Base-by-base conservation (phyloP, 2,329 filamentous ascomycete genomes). In the Arthrobotrys iridis region DNA sequence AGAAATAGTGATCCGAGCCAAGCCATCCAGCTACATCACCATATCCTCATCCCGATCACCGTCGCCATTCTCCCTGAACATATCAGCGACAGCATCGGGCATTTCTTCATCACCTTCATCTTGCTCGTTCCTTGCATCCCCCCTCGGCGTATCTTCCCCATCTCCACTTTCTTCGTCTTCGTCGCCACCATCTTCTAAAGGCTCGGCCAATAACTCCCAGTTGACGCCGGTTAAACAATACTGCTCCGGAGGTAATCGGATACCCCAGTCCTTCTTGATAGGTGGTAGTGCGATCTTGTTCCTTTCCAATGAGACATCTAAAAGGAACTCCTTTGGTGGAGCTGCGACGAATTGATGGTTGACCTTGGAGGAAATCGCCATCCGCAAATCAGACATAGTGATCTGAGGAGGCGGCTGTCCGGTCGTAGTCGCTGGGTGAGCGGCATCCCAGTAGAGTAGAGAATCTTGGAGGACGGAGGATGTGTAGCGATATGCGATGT, bases 401-500 rank as follows among this genome's bases (percentile, higher is more conserved):
- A 90, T 84, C 11, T 83, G 84, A 37, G 84, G 84, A 24, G 87
- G 87, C 0, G 80, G 80, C 18, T 80, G 78, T 8, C 81, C 82
- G 50, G 82, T 80, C 26, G 81, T 79, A 33, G 81, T 80, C 0
- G 79, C 79, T 10, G 79, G 79, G 4, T 82, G 81, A 3, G 83
- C 83, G 0, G 84, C 82, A 35, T 80, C 81, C 41, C 81, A 82
- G 73, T 86, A 87, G 62, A 87, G 84, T 10, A 86, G 81, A 4
- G 85, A 84, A 76, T 87, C 85, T 77, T 85, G 84, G 0, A 87
- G 81, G 0, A 85, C 84, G 20, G 83, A 83, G 28, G 85, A 85
- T 2, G 85, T 86, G 80, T 87, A 87, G 64, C 92, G 89, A 86
- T 95, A 95, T 55, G 92, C 91, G 81, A 94, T 94, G 84, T 95